Percentiles rank a stretch among this genome's conserved stretches.
Evolutionary conservation across 805 yeast genomes (phyloP).

Genomic region (Metschnikowia continentalis): DNA sequence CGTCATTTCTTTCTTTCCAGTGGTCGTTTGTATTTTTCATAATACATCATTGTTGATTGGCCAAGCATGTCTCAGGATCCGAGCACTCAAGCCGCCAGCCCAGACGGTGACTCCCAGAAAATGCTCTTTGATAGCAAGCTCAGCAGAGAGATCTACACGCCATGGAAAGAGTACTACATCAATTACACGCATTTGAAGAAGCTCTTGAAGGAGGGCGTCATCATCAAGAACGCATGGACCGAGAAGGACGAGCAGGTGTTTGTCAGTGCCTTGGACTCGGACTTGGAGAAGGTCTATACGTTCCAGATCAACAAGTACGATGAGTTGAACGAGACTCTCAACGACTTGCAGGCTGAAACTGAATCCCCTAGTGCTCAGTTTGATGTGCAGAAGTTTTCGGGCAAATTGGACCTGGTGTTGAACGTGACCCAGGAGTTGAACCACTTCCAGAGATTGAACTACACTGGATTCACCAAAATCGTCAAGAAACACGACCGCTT

Average conservation of each 20-base stretch:
- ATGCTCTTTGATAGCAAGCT: conserved; percentile 89
- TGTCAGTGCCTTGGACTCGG: conserved; percentile 62
- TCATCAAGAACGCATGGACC: conserved; percentile 49
- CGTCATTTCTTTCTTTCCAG: background rate
- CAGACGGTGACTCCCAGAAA: conserved; percentile 7
- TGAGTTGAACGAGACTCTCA: conserved; percentile 60
- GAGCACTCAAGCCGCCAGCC: background rate
- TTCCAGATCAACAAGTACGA: conserved; percentile 68
- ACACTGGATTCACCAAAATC: conserved; percentile 90
- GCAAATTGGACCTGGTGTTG: conserved; percentile 67
- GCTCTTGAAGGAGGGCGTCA: conserved; percentile 63
- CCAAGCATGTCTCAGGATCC: background rate
- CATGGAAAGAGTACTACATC: conserved; percentile 79
- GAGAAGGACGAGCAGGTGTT: conserved; percentile 70
- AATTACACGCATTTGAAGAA: conserved; percentile 63
- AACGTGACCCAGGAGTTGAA: conserved; percentile 80
- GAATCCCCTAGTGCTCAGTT: conserved; percentile 35
- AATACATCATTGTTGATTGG: background rate
- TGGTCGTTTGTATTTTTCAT: background rate
- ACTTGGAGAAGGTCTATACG: conserved; percentile 71
- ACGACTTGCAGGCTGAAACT: conserved; percentile 58
- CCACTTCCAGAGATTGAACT: conserved; percentile 85
- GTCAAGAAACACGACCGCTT: conserved; percentile 94
- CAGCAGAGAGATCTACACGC: conserved; percentile 74
- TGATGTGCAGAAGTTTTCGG: conserved; percentile 60